Base-by-base conservation (phyloP, 306 rosid genomes). In the Malus domestica region DNA sequence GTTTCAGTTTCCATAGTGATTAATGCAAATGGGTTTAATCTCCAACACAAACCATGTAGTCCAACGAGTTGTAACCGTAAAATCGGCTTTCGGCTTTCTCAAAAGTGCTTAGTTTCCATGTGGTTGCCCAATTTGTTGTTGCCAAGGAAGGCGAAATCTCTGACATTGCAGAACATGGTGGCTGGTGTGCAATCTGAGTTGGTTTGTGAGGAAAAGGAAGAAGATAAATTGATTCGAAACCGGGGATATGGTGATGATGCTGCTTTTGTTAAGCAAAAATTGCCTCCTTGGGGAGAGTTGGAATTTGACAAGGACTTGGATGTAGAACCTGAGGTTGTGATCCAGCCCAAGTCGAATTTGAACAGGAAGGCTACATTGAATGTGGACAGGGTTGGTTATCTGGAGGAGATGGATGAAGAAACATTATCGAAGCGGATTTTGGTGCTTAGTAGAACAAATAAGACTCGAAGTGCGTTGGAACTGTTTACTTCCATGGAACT, bases 371-470 rank as follows among this genome's bases (percentile, higher is more conserved):
- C 23, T 54, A 55, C 76, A 68, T 49, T 71, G 75, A 69, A 73
- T 76, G 86, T 77, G 32, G 73, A 52, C 67, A 87, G 83, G 67
- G 83, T 77, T 19, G 73, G 84, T 59, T 80, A 86, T 80, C 71
- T 92, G 65, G 97, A 90, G 88, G 93, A 89, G 83, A 83, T 79
- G 57, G 90, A 94, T 75, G 87, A 85, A 74, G 89, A 69, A 35
- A 79, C 82, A 61, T 49, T 94, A 60, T 94, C 97, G 2, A 84
- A 87, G 60, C 80, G 97, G 79, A 74, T 94, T 77, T 75, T 92
- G 88, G 91, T 77, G 81, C 96, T 94, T 67, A 87, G 96, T 76
- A 87, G 95, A 88, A 88, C 81, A 55, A 94, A 94, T 74, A 92
- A 87, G 81, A 74, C 81, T 68, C 85, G 90, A 81, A 86, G 97